Evolutionary conservation across 2,329 filamentous ascomycete species (phyloP), one percentile per base, ranked within the genome.

Genomic region (Cladophialophora chaetospira): DNA sequence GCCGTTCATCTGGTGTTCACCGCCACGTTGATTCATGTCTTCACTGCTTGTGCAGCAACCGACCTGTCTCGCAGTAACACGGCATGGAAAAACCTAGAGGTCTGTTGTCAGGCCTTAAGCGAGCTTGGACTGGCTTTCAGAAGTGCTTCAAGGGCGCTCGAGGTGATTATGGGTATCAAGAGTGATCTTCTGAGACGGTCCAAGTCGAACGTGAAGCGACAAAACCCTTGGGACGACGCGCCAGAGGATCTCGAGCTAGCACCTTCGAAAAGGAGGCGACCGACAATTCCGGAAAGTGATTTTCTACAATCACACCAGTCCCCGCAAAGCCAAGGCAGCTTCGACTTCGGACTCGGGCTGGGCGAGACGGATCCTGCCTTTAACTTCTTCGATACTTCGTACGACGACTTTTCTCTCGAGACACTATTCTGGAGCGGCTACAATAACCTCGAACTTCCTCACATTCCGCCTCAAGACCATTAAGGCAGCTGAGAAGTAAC

Each of bases 161-260:
- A 65, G 15, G 52, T 63, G 9, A 57, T 65, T 28, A 62, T 58
- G 40, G 52, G 53, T 21, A 62, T 65, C 51, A 68, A 69, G 38
- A 58, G 54, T 36, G 57, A 60, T 45, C 53, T 60, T 9, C 31
- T 60, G 35, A 50, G 53, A n/a, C 28, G 53, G 17, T 60, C 57
- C 4, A 46, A 45, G 19, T 43, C 52, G 19, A 60, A 45, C 13
- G 17, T 38, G 8, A 60, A 60, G 36, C 53, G 57, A 40, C 40
- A 51, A n/a, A 60, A 56, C 28, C 47, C 57, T 3, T 60, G 57
- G 57, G 45, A 48, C 19, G 53, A 57, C n/a, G 23, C 11, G 8
- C 33, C 31, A 9, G 53, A 60, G 13, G 21, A 40, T 15, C 2
- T 28, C 2, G 51, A 28, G 13, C 15, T 9, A 11, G 52, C 11